Base-by-base conservation (phyloP, 1,284 basidiomycete genomes). In the Cutaneotrichosporon curvatum region DNA sequence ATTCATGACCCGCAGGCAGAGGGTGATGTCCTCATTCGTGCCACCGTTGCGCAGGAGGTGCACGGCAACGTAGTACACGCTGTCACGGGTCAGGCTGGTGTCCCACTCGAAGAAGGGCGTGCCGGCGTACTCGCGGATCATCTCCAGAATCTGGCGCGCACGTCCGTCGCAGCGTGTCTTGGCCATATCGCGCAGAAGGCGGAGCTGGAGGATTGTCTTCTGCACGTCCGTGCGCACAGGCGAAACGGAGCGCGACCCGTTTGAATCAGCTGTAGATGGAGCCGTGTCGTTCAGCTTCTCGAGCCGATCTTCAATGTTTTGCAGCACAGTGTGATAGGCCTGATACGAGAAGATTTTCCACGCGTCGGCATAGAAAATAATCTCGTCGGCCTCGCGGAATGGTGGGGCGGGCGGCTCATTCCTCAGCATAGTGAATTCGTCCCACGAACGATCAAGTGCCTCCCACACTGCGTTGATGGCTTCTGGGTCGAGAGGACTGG, bases 361-460 rank as follows among this genome's bases (percentile, higher is more conserved):
- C 79, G 63, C 85, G 83, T 62, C 87, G 77, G 70, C 81, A 80
- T 62, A 88, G 78, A 81, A 78, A 79, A 81, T 48, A 8, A 68
- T 52, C 80, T 83, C 81, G 52, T 83, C 79, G 23, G 75, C 72
- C 14, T 78, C 74, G 34, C 78, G 51, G 76, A 71, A 41, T 67
- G 56, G 47, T n/a, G 43, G 31, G 60, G 75, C 19, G 60, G 60
- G 32, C 4, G 45, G 31, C 23, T 70, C 57, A 34, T 65, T 58
- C 23, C 81, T 76, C 43, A 90, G 70, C 11, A 67, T 67, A 31
- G 87, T 85, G 47, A 91, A 82, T 46, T 87, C 84, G 37, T 83
- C 78, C 85, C 86, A 90, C 50, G 80, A 85, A 25, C 72, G 73
- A 53, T 87, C 85, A 10, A 92, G 77, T n/a, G 77, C 77, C 18